Conservation (phyloP, 345 rosid species). For the Dipteronia dyeriana region DNA sequence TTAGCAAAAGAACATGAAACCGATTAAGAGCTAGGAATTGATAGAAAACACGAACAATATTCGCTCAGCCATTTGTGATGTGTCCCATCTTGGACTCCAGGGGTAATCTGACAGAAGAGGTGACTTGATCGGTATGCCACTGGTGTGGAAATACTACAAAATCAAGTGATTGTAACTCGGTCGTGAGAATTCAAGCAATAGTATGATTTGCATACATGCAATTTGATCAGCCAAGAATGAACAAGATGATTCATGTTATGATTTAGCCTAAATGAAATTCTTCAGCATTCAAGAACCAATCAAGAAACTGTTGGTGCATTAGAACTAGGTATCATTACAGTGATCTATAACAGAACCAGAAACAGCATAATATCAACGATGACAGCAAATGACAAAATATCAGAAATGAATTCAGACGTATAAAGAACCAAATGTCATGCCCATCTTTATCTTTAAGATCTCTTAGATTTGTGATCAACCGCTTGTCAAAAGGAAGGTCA, state of each 20-base stretch:
- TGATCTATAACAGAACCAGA: not conserved
- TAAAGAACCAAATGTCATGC: not conserved
- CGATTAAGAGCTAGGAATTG: not conserved
- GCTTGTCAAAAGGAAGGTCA: not conserved
- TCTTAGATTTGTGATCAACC: not conserved
- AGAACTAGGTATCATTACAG: not conserved
- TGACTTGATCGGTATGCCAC: constrained; percentile 64
- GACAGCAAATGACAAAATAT: not conserved
- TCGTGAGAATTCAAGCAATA: not conserved
- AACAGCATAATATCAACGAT: not conserved
- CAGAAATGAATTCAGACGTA: not conserved
- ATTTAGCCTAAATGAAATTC: not conserved
- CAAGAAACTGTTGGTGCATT: not conserved
- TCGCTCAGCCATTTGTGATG: constrained; percentile 75
- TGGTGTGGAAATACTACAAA: constrained; percentile 63
- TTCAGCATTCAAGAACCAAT: not conserved
- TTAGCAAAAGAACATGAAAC: not conserved
- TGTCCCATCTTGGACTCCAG: constrained; percentile 99
- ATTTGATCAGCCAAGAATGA: not conserved
- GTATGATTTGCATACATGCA: not conserved
- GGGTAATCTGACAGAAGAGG: constrained; percentile 65
- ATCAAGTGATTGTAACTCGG: not conserved
- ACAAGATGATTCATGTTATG: not conserved
- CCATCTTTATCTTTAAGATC: not conserved
- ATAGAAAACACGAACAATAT: constrained; percentile 51